Percentiles rank a stretch among this genome's conserved stretches.
Conservation (phyloP, 192 early-diverging fungal species). For the Chytriomyces confervae region DNA sequence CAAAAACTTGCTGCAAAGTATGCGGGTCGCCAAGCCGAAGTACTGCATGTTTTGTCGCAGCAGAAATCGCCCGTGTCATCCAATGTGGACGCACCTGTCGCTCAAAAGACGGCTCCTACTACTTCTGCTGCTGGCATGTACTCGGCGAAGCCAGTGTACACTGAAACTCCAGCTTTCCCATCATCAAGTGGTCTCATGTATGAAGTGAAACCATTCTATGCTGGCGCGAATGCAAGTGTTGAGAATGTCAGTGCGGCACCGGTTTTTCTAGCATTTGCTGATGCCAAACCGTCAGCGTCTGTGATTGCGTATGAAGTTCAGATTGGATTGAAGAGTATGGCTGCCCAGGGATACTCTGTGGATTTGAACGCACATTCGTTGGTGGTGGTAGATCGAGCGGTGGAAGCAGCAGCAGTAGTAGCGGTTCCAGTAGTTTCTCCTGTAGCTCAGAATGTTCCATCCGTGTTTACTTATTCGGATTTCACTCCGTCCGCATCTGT, state of each 20-base stretch:
- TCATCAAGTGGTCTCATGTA: not conserved
- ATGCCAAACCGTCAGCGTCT: not conserved
- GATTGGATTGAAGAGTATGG: not conserved
- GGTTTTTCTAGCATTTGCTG: not conserved
- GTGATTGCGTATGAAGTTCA: not conserved
- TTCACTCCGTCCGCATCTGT: not conserved
- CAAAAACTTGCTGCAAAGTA: too few species aligned
- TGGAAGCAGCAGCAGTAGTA: not conserved
- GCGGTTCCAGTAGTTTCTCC: not conserved
- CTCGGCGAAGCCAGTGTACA: not conserved
- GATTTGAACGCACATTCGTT: not conserved
- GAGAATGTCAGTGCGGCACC: not conserved
- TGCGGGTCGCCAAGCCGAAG: too few species aligned
- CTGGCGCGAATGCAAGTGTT: not conserved
- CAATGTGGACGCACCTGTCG: too few species aligned
- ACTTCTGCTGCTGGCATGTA: not conserved
- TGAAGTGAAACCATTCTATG: constrained; percentile 9
- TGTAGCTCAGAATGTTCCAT: not conserved
- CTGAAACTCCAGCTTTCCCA: not conserved
- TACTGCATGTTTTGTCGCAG: too few species aligned
- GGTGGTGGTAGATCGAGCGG: not conserved
- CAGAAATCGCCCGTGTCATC: too few species aligned
- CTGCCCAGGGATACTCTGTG: too few species aligned
- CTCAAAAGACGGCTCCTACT: too few species aligned
- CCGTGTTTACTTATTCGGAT: not conserved